phyloP scores from a whole-genome alignment of 352 stramenopile species.

The Phytophthora meadii region DNA sequence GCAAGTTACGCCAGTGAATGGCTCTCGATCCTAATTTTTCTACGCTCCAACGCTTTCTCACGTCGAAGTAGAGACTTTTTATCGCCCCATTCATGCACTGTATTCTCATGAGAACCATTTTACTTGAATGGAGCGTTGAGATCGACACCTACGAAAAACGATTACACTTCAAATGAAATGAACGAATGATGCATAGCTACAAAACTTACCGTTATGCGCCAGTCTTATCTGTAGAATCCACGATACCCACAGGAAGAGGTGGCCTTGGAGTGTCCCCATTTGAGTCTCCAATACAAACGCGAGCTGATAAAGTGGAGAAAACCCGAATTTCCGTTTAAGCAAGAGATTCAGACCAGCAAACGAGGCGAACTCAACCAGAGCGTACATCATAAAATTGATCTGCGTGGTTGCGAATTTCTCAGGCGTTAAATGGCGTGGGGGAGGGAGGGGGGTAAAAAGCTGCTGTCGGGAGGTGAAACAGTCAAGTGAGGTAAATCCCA shows the following conservation, averaged over 20 bases:
- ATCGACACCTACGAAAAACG: not conserved
- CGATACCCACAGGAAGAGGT: constrained; percentile 18
- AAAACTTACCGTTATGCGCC: constrained; percentile 36
- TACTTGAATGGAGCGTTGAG: constrained; percentile 3
- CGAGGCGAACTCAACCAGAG: constrained; percentile 24
- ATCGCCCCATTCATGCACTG: no score
- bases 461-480: constrained; percentile 36
- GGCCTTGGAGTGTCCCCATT: constrained; percentile 18
- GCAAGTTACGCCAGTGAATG: no score
- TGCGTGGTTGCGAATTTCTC: constrained; percentile 9
- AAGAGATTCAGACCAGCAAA: constrained; percentile 16
- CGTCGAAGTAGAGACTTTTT: no score
- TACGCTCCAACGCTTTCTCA: no score
- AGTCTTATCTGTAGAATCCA: constrained; percentile 40
- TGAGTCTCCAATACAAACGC: constrained; percentile 51
- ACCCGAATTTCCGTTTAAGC: constrained; percentile 29
- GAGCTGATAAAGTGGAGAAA: constrained; percentile 37
- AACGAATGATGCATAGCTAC: no score
- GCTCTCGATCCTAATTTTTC: no score
- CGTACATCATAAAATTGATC: constrained; percentile 28
- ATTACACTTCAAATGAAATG: no score
- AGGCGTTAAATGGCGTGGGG: constrained; percentile 12
- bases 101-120: not conserved
- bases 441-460: constrained; percentile 26
- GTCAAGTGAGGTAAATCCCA: constrained; percentile 21